Conservation (phyloP, 345 rosid species). For the Populus deltoides region DNA sequence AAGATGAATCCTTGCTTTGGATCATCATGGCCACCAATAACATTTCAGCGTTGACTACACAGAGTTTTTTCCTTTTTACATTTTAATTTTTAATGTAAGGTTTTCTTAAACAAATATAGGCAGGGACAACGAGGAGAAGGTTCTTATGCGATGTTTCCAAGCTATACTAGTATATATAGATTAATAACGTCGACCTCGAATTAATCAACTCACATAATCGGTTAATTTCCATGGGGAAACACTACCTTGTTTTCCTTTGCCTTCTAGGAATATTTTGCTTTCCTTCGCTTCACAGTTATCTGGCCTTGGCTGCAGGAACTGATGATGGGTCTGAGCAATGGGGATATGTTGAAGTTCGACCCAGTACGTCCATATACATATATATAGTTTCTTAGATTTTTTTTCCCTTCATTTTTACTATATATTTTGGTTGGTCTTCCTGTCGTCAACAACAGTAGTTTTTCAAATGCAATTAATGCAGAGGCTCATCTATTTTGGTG, state of each 20-base stretch:
- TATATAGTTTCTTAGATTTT: too few species aligned
- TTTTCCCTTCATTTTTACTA: neutral
- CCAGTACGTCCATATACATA: constrained; percentile 19
- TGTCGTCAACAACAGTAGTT: neutral
- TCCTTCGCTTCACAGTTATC: neutral
- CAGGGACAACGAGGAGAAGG: neutral
- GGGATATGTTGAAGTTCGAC: constrained; percentile 47
- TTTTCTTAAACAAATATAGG: neutral
- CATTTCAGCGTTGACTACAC: neutral
- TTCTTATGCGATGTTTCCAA: neutral
- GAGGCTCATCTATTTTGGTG: constrained; percentile 47
- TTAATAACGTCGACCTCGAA: too few species aligned
- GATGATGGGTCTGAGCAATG: constrained; percentile 42
- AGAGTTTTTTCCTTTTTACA: too few species aligned
- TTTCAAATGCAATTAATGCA: neutral
- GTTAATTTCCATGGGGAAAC: constrained; percentile 10
- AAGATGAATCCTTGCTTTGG: too few species aligned
- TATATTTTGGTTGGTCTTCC: neutral
- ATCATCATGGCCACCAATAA: neutral
- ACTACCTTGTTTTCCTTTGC: neutral
- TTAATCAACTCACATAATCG: neutral
- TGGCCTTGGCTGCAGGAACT: constrained; percentile 19
- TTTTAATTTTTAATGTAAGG: too few species aligned
- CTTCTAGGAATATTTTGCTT: neutral
- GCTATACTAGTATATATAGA: neutral